Conservation (phyloP, 208 protist genomes). For the Wallacemonas sp. region DNA sequence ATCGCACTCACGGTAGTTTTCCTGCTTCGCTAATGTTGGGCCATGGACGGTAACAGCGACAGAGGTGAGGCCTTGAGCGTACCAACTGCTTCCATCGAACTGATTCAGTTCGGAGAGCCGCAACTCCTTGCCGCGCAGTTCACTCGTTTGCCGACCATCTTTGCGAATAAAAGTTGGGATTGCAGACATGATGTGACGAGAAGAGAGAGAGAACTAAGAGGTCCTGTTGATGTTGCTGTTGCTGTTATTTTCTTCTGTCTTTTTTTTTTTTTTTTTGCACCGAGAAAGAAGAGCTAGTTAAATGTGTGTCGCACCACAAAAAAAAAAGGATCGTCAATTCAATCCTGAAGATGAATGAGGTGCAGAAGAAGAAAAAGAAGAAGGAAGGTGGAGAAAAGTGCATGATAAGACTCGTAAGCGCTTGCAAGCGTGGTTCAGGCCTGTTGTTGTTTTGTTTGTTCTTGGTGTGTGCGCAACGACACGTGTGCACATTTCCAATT, state of each 20-base stretch:
- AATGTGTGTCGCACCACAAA: no score
- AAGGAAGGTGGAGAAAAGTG: no score
- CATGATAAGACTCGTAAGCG: no score
- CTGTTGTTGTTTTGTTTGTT: no score
- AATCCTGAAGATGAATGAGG: no score
- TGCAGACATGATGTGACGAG: neutral
- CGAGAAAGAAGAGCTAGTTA: neutral
- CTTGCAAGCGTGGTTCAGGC: no score
- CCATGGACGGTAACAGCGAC: conserved; percentile 72
- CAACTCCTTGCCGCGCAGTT: conserved; percentile 76
- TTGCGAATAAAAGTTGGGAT: conserved; percentile 29
- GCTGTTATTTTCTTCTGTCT: conserved; percentile 10
- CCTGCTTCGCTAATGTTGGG: conserved; percentile 50
- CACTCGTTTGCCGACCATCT: conserved; percentile 60
- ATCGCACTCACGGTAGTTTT: conserved; percentile 44
- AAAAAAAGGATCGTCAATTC: no score
- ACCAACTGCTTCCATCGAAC: conserved; percentile 80
- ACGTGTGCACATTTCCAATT: no score
- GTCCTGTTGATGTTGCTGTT: neutral
- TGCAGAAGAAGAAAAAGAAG: no score
- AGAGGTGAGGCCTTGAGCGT: conserved; percentile 69
- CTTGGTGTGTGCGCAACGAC: no score
- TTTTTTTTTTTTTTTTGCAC: neutral
- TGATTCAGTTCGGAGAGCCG: conserved; percentile 49
- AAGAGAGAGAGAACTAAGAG: neutral